Evolutionary conservation across 139 green algal species (phyloP), one percentile per base, ranked within the genome.

Genomic region (Chlorella sp.): DNA sequence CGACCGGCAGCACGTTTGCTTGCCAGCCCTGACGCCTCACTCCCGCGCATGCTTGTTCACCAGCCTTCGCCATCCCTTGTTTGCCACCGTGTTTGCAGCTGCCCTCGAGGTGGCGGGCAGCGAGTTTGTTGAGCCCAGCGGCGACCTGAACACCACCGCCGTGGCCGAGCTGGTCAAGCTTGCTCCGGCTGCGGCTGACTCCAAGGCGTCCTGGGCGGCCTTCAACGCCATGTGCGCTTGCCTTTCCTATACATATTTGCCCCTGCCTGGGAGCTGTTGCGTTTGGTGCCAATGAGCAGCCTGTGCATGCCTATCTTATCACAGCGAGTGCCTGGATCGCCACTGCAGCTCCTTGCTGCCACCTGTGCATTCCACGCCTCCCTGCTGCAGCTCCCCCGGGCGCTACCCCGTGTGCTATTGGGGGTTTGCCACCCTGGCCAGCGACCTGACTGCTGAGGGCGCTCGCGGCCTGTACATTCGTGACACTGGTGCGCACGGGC

Each of bases 101-200:
- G 38, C 28, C 19, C 38, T 76, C 11, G 22, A n/a, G 20, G 28
- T 54, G 24, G 38, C 70, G 5, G 70, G 13, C 38, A 40, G 70
- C 70, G 70, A 76, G 3, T 76, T 76, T 76, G 70, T 76, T 40
- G 70, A 24, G 19, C 70, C 70, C 40, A 58, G 4, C 40, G 70
- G 70, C 20, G 70, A 76, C 7, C 70, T 76, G 4, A 76, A 76
- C 19, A 40, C 34, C 22, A 76, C 38, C 2, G 38, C 70, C 1
- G 38, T 76, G 40, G 70, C 70, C 1, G 19, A 54, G 70, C 70
- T 76, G 70, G 70, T n/a, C 1, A 41, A 41, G 20, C 22, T n/a
- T 2, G 70, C 40, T 4, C 70, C 70, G 16, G 32, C 36, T 24
- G 22, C 70, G 1, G 70, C 7, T 1, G 38, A 76, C n/a, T 3